Evolutionary conservation across 2,329 filamentous ascomycete species (phyloP), one percentile per base, ranked within the genome.

Genomic region (Botrytis pseudocinerea): DNA sequence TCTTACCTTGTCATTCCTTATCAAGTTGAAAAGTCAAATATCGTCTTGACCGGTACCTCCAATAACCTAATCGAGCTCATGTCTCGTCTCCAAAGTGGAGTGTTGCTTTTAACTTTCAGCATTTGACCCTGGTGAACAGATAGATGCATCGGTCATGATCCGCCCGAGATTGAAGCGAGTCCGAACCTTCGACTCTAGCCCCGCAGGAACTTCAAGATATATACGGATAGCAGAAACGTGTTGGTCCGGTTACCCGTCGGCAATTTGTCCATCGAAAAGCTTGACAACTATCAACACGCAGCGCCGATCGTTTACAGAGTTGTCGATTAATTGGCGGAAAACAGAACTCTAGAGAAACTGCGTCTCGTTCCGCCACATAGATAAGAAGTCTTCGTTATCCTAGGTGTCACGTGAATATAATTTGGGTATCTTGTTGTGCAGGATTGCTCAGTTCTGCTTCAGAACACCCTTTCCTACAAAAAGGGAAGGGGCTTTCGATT

Each of bases 131-230:
- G 42, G 61, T 44, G 61, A 46, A 44, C n/a, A 32, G 46, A 64
- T 64, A 32, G 46, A 64, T 64, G 28, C 62, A 64, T 64, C 48
- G 42, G 42, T 22, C 42, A 46, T 64, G 42, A 48, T 64, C 62
- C 62, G 28, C 42, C 46, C 42, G 9, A 46, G 7, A 25, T 64
- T 46, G 16, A 48, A 64, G 62, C 62, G 62, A 64, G 62, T 32
- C 42, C 28, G 35, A 57, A 68, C 12, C 35, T 57, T 54, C 25
- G 18, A 57, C 65, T n/a, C 35, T 38, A 38, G 7, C 35, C 35
- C 48, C 38, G 48, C 48, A 69, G n/a, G 35, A 6, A 16, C 16
- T 42, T 42, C 6, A 69, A 42, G 38, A 22, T 12, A 57, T 40
- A 22, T 28, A 16, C 44, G 46, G 46, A 40, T 54, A 28, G 64